A percentile compares a stretch with the other conserved stretches of the same genome.
Conservation (phyloP, 345 rosid species). For the Jatropha curcas region DNA sequence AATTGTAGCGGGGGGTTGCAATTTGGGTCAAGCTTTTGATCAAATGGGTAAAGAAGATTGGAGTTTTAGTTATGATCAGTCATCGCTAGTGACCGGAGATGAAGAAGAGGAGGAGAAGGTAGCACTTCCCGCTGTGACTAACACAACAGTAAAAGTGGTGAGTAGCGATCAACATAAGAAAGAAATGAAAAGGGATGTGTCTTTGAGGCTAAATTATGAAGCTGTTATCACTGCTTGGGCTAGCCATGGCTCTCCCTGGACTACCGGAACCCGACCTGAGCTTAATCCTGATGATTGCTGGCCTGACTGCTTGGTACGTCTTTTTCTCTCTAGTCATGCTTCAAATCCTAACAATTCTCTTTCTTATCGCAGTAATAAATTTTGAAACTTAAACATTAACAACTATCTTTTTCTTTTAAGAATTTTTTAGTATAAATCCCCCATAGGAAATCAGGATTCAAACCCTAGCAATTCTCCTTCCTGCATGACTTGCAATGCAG, state of each 20-base stretch:
- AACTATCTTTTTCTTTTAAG: too few relatives aligned
- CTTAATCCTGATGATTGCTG: constrained; percentile 32
- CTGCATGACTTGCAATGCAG: too few relatives aligned
- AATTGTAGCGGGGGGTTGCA: not conserved
- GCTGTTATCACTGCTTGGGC: constrained; percentile 53
- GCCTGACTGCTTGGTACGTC: constrained; percentile 41
- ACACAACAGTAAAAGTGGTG: not conserved
- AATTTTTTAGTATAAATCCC: too few relatives aligned
- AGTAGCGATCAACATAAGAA: constrained; percentile 15
- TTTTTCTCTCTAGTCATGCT: not conserved
- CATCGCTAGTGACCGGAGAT: not conserved
- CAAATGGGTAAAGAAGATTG: constrained; percentile 17
- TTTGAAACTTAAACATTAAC: too few relatives aligned
- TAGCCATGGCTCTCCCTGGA: constrained; percentile 54
- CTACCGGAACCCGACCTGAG: constrained; percentile 44
- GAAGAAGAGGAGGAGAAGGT: constrained; percentile 15
- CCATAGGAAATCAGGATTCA: too few relatives aligned
- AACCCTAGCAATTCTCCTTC: too few relatives aligned
- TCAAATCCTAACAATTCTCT: too few relatives aligned
- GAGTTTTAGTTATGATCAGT: constrained; percentile 29
- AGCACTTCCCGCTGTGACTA: not conserved
- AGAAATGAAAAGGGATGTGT: constrained; percentile 27
- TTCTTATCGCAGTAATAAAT: too few relatives aligned
- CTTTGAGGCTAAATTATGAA: constrained; percentile 50
- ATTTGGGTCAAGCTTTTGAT: constrained; percentile 11